Percentiles rank a stretch among this genome's conserved stretches.
Evolutionary conservation across 1,284 basidiomycete genomes (phyloP).

Genomic region (Polyporus tsugae): DNA sequence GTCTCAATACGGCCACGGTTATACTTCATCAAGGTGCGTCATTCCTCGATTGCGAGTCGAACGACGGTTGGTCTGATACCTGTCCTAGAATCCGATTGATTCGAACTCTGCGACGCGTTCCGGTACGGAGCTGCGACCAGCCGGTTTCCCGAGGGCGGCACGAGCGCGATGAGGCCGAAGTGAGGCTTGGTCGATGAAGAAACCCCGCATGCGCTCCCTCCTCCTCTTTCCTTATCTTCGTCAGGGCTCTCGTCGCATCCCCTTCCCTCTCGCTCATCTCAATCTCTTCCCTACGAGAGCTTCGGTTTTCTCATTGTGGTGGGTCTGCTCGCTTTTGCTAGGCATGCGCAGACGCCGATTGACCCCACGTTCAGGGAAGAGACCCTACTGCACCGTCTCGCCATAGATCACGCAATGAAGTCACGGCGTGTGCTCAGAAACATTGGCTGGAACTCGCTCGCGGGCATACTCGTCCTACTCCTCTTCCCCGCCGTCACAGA

Average conservation of each 20-base stretch:
- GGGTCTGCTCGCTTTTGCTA: too few relatives aligned
- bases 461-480: background rate
- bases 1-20: too few relatives aligned
- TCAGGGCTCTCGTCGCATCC: too few relatives aligned
- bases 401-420: background rate
- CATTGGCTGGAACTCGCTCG: background rate
- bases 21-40: too few relatives aligned
- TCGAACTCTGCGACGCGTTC: too few relatives aligned
- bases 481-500: background rate
- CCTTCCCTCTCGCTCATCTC: too few relatives aligned
- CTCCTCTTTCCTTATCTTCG: too few relatives aligned
- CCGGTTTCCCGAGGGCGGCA: background rate
- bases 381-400: background rate
- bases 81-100: background rate
- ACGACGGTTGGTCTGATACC: background rate
- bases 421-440: background rate
- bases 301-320: background rate
- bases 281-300: too few relatives aligned
- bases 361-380: background rate
- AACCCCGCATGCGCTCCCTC: too few relatives aligned
- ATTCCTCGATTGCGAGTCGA: too few relatives aligned
- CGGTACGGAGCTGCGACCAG: background rate
- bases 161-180: background rate
- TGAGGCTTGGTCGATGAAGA: background rate
- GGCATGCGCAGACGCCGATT: background rate